Conservation (phyloP, 768 basidiomycete species). For the Artomyces pyxidatus region DNA sequence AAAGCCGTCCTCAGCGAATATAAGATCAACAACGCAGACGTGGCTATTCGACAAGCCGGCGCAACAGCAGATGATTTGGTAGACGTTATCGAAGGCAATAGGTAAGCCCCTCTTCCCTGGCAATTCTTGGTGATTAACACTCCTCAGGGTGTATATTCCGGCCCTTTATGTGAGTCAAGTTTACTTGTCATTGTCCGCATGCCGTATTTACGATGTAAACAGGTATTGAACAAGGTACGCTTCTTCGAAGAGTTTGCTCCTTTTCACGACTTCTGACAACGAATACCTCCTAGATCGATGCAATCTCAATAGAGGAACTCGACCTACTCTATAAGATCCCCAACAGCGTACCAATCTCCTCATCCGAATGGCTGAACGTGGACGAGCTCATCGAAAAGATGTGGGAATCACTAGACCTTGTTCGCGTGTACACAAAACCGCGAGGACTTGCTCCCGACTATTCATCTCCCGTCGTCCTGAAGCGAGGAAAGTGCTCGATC, state of each 20-base stretch:
- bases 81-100: conserved; percentile 94
- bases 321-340: conserved; percentile 96
- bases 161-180: conserved; percentile 77
- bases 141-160: conserved; percentile 79
- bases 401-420: conserved; percentile 90
- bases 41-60: conserved; percentile 87
- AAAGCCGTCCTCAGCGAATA: conserved; percentile 94
- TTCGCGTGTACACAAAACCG: conserved; percentile 95
- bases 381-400: conserved; percentile 90
- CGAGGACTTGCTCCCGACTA: conserved; percentile 90
- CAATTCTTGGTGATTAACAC: background rate
- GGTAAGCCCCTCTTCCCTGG: conserved; percentile 33
- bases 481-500: conserved; percentile 50
- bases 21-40: conserved; percentile 78
- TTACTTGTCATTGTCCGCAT: too few species aligned
- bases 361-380: conserved; percentile 90
- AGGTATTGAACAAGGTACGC: conserved; percentile 79
- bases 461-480: conserved; percentile 80
- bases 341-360: conserved; percentile 90
- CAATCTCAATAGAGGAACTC: conserved; percentile 96
- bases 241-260: background rate
- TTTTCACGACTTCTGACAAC: conserved; percentile 1
- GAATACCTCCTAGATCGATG: conserved; percentile 62
- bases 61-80: conserved; percentile 95
- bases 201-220: conserved; percentile 5